These are phyloP conservation scores for Tolypocladium paradoxum DNA, from an alignment of 2,329 filamentous ascomycete genomes.

Conservation along the genomic window DNA sequence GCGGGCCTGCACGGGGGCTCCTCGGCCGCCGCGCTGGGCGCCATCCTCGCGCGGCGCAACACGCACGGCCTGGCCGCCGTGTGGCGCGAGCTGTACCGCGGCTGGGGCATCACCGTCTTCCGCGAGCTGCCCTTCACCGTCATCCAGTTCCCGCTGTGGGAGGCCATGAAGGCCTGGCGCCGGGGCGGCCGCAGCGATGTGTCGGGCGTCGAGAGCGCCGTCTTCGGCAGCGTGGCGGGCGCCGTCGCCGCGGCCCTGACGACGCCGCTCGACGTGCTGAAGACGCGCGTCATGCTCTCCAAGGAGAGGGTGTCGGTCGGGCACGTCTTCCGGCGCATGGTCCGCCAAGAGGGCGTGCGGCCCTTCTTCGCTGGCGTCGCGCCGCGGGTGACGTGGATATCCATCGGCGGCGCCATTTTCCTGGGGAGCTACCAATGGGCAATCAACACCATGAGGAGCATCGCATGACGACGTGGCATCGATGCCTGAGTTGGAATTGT, in stretches of 20 bases:
- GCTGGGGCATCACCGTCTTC: constrained; percentile 86
- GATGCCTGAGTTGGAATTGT: constrained; percentile 1
- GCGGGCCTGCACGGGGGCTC: constrained; percentile 69
- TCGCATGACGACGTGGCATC: neutral
- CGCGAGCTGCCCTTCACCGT: constrained; percentile 96
- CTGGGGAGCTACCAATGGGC: constrained; percentile 87
- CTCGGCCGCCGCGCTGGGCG: constrained; percentile 53
- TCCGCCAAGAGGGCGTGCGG: constrained; percentile 49
- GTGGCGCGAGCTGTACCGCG: constrained; percentile 77
- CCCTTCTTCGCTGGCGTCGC: constrained; percentile 69
- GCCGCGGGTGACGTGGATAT: constrained; percentile 89
- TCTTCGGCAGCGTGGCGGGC: constrained; percentile 76
- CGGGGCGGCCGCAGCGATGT: constrained; percentile 27
- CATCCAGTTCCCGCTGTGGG: constrained; percentile 96
- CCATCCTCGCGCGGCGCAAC: constrained; percentile 49
- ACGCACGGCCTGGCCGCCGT: constrained; percentile 44
- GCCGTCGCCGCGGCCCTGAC: constrained; percentile 79
- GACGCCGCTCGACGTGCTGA: constrained; percentile 90
- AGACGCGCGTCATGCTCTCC: constrained; percentile 92
- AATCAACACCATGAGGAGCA: constrained; percentile 53
- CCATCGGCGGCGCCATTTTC: constrained; percentile 87
- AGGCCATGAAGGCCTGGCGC: constrained; percentile 68
- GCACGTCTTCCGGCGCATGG: constrained; percentile 52
- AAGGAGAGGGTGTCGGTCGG: constrained; percentile 51
- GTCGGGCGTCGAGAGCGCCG: constrained; percentile 65